Percentiles rank a stretch among this genome's conserved stretches.
Conservation (phyloP, 2,329 filamentous ascomycete genomes). For the Epichloe festucae region DNA sequence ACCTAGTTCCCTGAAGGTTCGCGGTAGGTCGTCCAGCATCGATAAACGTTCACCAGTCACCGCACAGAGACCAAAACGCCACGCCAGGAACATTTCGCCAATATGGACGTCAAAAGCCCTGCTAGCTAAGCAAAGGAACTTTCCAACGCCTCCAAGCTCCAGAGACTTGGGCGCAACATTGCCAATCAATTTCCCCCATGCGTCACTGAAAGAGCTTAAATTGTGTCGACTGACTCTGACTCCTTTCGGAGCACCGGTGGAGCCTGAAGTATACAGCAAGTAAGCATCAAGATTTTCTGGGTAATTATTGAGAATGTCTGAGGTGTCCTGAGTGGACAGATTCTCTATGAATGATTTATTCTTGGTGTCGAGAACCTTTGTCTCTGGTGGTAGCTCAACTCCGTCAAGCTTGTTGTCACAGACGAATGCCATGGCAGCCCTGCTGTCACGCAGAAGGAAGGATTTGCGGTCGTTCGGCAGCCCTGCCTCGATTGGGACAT, state of each 20-base stretch:
- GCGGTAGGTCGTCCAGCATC: slow-evolving; percentile 18
- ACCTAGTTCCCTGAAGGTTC: slow-evolving; percentile 33
- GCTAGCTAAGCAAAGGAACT: slow-evolving; percentile 13
- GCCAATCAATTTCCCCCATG: not conserved
- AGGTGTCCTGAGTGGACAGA: not conserved
- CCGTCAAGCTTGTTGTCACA: not conserved
- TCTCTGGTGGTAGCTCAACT: not conserved
- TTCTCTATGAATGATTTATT: not conserved
- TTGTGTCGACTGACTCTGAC: slow-evolving; percentile 51
- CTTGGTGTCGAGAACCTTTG: not conserved
- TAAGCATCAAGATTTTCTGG: slow-evolving; percentile 22
- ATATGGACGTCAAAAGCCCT: slow-evolving; percentile 15
- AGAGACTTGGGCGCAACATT: not conserved
- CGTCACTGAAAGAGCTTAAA: slow-evolving; percentile 10
- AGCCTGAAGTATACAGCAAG: slow-evolving; percentile 53
- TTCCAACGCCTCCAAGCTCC: slow-evolving; percentile 12
- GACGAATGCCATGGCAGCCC: not conserved
- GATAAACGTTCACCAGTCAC: not conserved
- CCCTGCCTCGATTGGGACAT: not conserved
- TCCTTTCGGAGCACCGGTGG: slow-evolving; percentile 53
- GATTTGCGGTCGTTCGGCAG: not conserved
- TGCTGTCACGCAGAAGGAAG: not conserved
- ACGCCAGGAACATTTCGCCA: slow-evolving; percentile 11
- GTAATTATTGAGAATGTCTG: not conserved
- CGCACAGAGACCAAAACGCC: slow-evolving; percentile 1